phyloP scores from a whole-genome alignment of 2,329 filamentous ascomycete genomes.

The Aspergillus texensis region DNA sequence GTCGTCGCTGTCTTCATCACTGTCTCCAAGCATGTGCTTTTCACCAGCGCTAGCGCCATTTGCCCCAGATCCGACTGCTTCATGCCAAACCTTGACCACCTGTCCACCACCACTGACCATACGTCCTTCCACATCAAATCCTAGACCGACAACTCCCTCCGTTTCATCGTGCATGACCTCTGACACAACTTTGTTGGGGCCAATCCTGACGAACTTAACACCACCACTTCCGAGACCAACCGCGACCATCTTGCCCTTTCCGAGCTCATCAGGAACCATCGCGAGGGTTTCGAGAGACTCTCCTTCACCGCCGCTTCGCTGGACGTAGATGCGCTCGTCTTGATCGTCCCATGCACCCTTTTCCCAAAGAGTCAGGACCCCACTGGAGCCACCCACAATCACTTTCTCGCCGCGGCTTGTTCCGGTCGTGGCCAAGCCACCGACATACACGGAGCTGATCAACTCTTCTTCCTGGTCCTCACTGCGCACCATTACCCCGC shows the following conservation, averaged over 20 bases:
- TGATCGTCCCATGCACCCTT: constrained; percentile 94
- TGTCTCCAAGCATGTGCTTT: constrained; percentile 43
- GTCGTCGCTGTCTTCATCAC: constrained; percentile 45
- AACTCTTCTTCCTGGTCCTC: constrained; percentile 96
- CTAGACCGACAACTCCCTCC: constrained; percentile 79
- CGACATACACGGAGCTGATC: constrained; percentile 76
- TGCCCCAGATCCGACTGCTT: constrained; percentile 60
- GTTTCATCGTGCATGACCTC: constrained; percentile 79
- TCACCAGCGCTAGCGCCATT: constrained; percentile 42
- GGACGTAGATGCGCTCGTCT: constrained; percentile 81
- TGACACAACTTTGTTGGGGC: constrained; percentile 69
- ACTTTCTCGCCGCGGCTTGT: constrained; percentile 74
- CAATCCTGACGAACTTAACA: constrained; percentile 75
- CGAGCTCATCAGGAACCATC: constrained; percentile 70
- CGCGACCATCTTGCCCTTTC: constrained; percentile 66
- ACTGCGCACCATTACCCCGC: constrained; percentile 82
- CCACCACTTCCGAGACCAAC: constrained; percentile 81
- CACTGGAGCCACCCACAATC: constrained; percentile 75
- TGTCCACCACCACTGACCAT: constrained; percentile 88
- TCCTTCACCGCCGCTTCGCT: constrained; percentile 62
- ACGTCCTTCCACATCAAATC: constrained; percentile 80
- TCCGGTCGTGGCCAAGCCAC: constrained; percentile 69
- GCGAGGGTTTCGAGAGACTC: constrained; percentile 82
- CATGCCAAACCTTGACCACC: constrained; percentile 86
- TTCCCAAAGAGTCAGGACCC: constrained; percentile 91